Evolutionary conservation across 2,329 filamentous ascomycete species (phyloP), one percentile per base, ranked within the genome.

Genomic region (Botrytis fabae): DNA sequence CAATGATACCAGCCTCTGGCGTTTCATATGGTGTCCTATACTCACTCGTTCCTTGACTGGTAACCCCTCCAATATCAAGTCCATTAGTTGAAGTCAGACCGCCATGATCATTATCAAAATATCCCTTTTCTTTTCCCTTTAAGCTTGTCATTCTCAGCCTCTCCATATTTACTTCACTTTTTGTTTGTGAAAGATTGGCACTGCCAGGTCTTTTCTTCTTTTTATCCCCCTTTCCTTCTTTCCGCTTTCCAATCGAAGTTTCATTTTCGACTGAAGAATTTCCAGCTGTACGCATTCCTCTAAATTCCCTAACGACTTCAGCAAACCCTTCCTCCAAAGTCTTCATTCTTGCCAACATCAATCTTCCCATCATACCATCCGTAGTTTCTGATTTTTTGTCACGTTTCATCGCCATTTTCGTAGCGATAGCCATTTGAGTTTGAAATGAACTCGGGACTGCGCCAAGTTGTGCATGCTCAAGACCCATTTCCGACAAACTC

Each of bases 331-430:
- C 94, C 81, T 98, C 95, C 2, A 98, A 86, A 12, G 92, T 95
- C 81, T 96, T 96, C 94, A 98, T 98, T 48, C 94, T 87, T 14
- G 94, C 93, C 63, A 98, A 85, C 82, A 98, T 92, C 63, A 97
- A 87, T 72, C 93, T 89, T 77, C 91, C 88, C 79, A 92, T 90
- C 87, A 95, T 92, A 59, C 92, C 88, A 79, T 93, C 91, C 81
- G 88, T 86, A 85, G 77, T 76, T 48, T 76, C 77, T 3, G 74
- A 72, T 46, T 85, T 84, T 40, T 84, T 84, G 20, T 83, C 82
- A n/a, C 66, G 60, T 40, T 70, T 44, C 44, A 81, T 87, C 70
- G 90, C 82, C 32, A 88, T 89, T 22, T 90, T 90, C 68, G 90
- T 88, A 0, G 91, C 91, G 84, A 92, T 89, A 14, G 89, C 91